phyloP scores from a whole-genome alignment of 2,329 filamentous ascomycete species.

The Neofusicoccum sp. region DNA sequence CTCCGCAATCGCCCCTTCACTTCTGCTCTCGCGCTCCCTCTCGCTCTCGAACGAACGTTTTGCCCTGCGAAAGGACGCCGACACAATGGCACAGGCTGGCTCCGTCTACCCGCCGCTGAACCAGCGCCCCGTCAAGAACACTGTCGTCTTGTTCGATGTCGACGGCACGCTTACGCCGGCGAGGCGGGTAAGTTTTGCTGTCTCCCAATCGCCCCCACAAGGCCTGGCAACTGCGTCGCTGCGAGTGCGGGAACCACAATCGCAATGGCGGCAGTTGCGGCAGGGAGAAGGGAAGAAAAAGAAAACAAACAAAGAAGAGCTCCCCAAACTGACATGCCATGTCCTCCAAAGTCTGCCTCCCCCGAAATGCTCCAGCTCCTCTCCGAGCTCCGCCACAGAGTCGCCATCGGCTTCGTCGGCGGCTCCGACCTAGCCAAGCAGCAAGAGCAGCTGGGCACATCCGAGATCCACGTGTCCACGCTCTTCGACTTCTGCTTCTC shows the following conservation, averaged over 20 bases:
- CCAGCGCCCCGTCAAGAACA: conserved; percentile 85
- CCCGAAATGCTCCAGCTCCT: conserved; percentile 84
- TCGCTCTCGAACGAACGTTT: neutral
- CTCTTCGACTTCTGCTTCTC: conserved; percentile 98
- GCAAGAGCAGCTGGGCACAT: conserved; percentile 85
- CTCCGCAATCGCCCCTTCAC: neutral
- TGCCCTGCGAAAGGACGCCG: neutral
- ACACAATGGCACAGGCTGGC: conserved; percentile 40
- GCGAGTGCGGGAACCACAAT: neutral
- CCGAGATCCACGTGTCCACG: conserved; percentile 66
- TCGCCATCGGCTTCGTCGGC: conserved; percentile 87
- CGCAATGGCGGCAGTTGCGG: neutral
- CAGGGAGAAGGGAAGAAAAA: neutral
- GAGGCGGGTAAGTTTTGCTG: conserved; percentile 60
- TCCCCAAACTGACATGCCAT: neutral
- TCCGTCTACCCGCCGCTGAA: conserved; percentile 69
- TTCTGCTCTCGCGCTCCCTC: conserved; percentile 36
- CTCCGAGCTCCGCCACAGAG: conserved; percentile 76
- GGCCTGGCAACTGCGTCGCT: conserved; percentile 50
- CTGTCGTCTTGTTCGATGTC: conserved; percentile 93
- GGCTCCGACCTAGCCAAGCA: conserved; percentile 91
- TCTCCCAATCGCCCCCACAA: conserved; percentile 59
- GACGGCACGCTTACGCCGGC: conserved; percentile 87
- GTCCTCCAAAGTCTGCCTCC: conserved; percentile 57
- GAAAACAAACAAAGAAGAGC: too few relatives aligned